Evolutionary conservation across 1,139 yeast species (phyloP), one percentile per base, ranked within the genome.

Genomic region (Lizanozyma gosingica): DNA sequence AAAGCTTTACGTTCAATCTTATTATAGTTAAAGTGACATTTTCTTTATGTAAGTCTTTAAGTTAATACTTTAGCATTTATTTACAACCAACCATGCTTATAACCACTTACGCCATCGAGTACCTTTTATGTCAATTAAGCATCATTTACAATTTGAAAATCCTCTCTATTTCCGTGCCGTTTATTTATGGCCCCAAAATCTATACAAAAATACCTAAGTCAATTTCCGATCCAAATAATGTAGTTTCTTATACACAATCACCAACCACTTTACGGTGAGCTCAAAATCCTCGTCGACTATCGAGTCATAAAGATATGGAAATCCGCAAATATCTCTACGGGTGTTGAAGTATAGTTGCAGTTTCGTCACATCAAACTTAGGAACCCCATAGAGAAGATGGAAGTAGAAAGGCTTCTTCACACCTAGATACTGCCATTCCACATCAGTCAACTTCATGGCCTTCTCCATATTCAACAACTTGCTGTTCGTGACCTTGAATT

Each of bases 401-500:
- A 47, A 50, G 44, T 47, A 55, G 50, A 54, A 60, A 15, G 37
- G 44, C 35, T 42, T 45, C 11, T 45, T 22, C 11, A 22, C 11
- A 22, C 34, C 16, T 22, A 14, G 6, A 15, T 34, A 6, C 35
- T 33, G 14, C 42, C 37, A 22, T 43, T 42, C 6, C 32, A 36
- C 38, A 62, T 46, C 43, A 17, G 45, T 50, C 39, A 64, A 48
- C 35, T 51, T 48, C 27, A 65, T 50, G 38, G 57, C 60, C 18
- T 50, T 50, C 39, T 67, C 73, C 40, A 67, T 48, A 37, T 59
- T 62, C 6, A 67, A 52, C 35, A 68, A 51, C 45, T 65, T 66
- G 44, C 63, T 64, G 51, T 69, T 70, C 4, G 68, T 57, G 14
- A 66, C 59, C 43, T 69, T 69, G 48, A 67, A 67, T 45, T 67